Conservation (phyloP, 805 yeast species). For the Spathaspora passalidarum region DNA sequence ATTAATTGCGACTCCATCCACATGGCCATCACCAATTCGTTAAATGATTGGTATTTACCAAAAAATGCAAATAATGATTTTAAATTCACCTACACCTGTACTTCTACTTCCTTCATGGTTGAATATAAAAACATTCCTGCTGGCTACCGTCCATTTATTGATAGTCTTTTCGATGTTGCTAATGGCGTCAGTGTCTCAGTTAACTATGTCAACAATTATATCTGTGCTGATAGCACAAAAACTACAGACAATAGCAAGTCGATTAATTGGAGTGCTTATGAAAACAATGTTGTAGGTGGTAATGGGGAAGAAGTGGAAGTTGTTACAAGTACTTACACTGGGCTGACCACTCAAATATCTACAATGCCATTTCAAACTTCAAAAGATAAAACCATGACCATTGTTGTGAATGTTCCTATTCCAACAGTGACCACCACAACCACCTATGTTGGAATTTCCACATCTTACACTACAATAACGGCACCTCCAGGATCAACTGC, state of each 20-base stretch:
- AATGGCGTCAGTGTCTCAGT: neutral
- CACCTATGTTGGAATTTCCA: constrained; percentile 12
- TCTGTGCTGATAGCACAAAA: constrained; percentile 10
- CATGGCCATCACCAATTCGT: constrained; percentile 16
- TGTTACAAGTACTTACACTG: constrained; percentile 20
- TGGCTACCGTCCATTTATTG: constrained; percentile 24
- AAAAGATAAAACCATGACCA: constrained; percentile 19
- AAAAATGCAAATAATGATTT: constrained; percentile 3
- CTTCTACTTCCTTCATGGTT: constrained; percentile 7
- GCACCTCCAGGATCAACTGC: constrained; percentile 16
- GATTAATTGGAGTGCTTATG: constrained; percentile 5
- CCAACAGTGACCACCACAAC: constrained; percentile 14
- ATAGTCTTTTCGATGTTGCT: constrained; percentile 5
- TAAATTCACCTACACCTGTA: constrained; percentile 14
- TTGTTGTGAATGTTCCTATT: constrained; percentile 18
- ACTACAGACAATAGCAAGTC: neutral
- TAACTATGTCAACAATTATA: constrained; percentile 11
- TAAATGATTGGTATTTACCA: constrained; percentile 23
- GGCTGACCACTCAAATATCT: constrained; percentile 16
- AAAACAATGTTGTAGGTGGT: constrained; percentile 8
- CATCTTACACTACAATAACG: constrained; percentile 12
- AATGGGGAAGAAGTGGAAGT: constrained; percentile 12
- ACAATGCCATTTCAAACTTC: constrained; percentile 16
- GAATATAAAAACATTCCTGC: constrained; percentile 23
- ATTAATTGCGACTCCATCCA: constrained; percentile 21